Evolutionary conservation across 1,284 basidiomycete species (phyloP).

Genomic region (Moesziomyces antarcticus): DNA sequence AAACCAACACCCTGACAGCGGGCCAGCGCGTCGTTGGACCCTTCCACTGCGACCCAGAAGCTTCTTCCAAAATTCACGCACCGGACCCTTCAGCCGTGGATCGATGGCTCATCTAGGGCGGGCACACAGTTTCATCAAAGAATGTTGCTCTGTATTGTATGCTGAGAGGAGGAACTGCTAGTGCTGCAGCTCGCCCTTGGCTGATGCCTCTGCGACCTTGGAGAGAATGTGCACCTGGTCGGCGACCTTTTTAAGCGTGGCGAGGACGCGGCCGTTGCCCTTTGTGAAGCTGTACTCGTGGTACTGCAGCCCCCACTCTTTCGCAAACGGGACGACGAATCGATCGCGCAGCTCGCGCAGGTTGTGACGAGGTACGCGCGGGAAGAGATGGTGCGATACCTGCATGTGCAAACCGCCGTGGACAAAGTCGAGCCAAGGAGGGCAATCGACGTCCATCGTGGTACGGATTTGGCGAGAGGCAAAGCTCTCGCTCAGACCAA

Average conservation of each 20-base stretch:
- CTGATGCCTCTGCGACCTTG: slow-evolving; percentile 75
- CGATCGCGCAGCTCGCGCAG: slow-evolving; percentile 79
- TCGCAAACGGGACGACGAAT: slow-evolving; percentile 84
- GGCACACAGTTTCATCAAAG: too few relatives aligned
- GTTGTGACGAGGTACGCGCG: slow-evolving; percentile 92
- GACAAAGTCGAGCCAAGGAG: slow-evolving; percentile 82
- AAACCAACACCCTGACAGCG: too few relatives aligned
- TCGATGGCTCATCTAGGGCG: too few relatives aligned
- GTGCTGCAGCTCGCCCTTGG: slow-evolving; percentile 66
- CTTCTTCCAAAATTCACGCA: too few relatives aligned
- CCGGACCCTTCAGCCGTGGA: too few relatives aligned
- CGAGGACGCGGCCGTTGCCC: slow-evolving; percentile 82
- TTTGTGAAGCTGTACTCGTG: slow-evolving; percentile 88
- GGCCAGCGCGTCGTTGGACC: too few relatives aligned
- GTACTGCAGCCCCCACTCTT: slow-evolving; percentile 72
- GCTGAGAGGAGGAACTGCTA: neutral
- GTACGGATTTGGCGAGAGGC: slow-evolving; percentile 92
- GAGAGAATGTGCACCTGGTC: slow-evolving; percentile 76
- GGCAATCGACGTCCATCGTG: slow-evolving; percentile 93
- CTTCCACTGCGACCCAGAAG: too few relatives aligned
- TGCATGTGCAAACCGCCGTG: slow-evolving; percentile 95
- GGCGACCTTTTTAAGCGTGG: slow-evolving; percentile 81
- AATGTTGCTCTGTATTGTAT: too few relatives aligned
- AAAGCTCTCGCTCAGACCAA: slow-evolving; percentile 91
- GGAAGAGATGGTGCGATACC: slow-evolving; percentile 97